A percentile compares a stretch with the other conserved stretches of the same genome.
Evolutionary conservation across 768 basidiomycete genomes (phyloP).

Genomic region (Suillus clintonianus): DNA sequence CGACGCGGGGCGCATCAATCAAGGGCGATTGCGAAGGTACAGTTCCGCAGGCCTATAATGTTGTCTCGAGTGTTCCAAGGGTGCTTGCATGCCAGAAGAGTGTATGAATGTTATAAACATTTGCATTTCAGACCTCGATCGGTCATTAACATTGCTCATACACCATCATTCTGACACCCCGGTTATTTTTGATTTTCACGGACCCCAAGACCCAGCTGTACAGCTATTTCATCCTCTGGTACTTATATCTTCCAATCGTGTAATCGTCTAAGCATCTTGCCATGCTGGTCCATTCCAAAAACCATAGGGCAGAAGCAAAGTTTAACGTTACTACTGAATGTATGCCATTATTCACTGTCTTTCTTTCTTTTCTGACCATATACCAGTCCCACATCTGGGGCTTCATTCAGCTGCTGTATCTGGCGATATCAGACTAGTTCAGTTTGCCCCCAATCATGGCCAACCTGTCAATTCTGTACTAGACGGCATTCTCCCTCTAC

Average conservation of each 20-base stretch:
- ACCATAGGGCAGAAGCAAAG: conserved; percentile 45
- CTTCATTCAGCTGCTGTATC: conserved; percentile 76
- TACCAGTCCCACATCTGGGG: conserved; percentile 71
- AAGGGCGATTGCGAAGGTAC: too few species aligned
- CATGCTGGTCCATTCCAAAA: conserved; percentile 40
- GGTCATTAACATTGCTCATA: too few species aligned
- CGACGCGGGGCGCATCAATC: too few species aligned
- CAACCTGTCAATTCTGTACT: conserved; percentile 96
- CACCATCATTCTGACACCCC: too few species aligned
- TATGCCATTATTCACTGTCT: conserved; percentile 23
- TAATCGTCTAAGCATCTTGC: background rate
- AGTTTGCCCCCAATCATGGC: conserved; percentile 89
- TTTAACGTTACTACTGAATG: conserved; percentile 59
- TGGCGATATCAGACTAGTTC: conserved; percentile 90
- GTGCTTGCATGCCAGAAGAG: too few species aligned
- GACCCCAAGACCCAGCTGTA: too few species aligned
- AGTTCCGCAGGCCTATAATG: too few species aligned
- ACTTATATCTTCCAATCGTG: background rate
- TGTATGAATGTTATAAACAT: too few species aligned
- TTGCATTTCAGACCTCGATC: too few species aligned
- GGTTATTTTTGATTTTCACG: too few species aligned
- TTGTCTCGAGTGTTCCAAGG: too few species aligned
- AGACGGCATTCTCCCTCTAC: conserved; percentile 94
- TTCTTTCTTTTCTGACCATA: background rate
- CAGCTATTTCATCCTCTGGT: background rate